These are phyloP conservation scores for Trametes sp. DNA, from an alignment of 1,284 basidiomycete genomes.

Conservation along the genomic window DNA sequence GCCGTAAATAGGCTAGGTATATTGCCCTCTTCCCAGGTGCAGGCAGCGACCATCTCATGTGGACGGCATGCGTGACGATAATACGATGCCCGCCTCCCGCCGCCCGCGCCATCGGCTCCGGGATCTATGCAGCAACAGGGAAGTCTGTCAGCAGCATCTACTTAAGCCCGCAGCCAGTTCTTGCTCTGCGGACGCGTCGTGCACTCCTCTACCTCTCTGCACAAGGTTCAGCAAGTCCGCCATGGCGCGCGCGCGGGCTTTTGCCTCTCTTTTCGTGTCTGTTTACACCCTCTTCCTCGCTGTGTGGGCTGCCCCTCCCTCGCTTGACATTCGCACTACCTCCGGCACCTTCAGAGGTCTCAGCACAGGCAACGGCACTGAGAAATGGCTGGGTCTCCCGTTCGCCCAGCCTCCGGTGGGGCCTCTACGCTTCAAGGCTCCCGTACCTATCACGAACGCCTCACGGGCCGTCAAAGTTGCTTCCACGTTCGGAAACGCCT, in stretches of 20 bases:
- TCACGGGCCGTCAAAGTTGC: constrained; percentile 49
- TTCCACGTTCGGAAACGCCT: constrained; percentile 61
- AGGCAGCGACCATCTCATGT: constrained; percentile 12
- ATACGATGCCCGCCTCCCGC: not conserved
- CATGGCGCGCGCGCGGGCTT: not conserved
- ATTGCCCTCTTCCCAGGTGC: constrained; percentile 5
- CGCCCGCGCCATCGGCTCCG: not conserved
- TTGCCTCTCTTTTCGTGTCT: not conserved
- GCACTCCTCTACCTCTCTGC: not conserved
- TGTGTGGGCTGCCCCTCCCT: constrained; percentile 5
- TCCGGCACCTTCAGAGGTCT: constrained; percentile 58
- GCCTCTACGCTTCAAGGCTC: constrained; percentile 63
- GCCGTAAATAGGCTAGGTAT: constrained; percentile 8
- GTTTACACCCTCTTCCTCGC: not conserved
- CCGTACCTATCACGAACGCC: constrained; percentile 54
- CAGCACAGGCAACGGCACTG: constrained; percentile 50
- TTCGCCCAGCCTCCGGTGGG: constrained; percentile 69
- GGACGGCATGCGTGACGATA: not conserved
- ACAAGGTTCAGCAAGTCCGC: too few species aligned
- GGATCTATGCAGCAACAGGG: not conserved
- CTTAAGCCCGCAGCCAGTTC: not conserved
- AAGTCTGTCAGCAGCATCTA: not conserved
- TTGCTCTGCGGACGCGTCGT: not conserved
- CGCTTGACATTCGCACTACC: constrained; percentile 45
- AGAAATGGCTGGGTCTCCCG: constrained; percentile 71